Evolutionary conservation across 129 eudicot species (phyloP).

Genomic region (Heracleum sosnowskyi): DNA sequence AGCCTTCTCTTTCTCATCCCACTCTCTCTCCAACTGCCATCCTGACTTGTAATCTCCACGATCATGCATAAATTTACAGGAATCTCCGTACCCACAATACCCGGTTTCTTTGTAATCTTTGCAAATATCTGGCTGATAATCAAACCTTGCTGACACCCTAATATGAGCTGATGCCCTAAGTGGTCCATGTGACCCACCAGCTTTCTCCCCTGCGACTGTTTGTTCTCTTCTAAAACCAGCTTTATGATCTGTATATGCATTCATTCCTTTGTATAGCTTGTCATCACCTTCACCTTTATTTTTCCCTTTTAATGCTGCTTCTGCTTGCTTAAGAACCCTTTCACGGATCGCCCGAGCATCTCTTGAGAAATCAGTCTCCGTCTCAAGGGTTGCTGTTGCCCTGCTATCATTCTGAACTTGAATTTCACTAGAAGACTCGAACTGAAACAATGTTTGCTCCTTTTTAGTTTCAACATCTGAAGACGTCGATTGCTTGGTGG

Average conservation of each 20-base stretch:
- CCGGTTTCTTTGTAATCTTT: slow-evolving; percentile 94
- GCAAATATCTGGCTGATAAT: slow-evolving; percentile 95
- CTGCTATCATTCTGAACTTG: slow-evolving; percentile 91
- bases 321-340: slow-evolving; percentile 73
- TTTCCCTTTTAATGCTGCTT: slow-evolving; percentile 65
- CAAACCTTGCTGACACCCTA: slow-evolving; percentile 84
- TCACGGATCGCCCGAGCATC: slow-evolving; percentile 94
- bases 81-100: slow-evolving; percentile 96
- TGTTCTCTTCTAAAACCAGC: slow-evolving; percentile 95
- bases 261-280: slow-evolving; percentile 79
- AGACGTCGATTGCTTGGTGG: slow-evolving; percentile 27
- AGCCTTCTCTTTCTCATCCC: slow-evolving; percentile 87
- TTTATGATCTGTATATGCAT: slow-evolving; percentile 78
- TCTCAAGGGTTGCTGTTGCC: slow-evolving; percentile 93
- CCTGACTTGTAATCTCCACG: slow-evolving; percentile 97
- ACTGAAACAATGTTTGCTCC: slow-evolving; percentile 43
- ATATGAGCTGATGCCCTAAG: slow-evolving; percentile 97
- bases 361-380: slow-evolving; percentile 70
- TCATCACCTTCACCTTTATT: slow-evolving; percentile 33
- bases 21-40: slow-evolving; percentile 92
- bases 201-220: slow-evolving; percentile 88
- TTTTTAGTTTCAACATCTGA: slow-evolving; percentile 32
- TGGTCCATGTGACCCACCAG: slow-evolving; percentile 95
- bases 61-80: slow-evolving; percentile 98
- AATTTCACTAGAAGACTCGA: slow-evolving; percentile 75